Percentiles rank a stretch among this genome's conserved stretches.
Conservation (phyloP, 306 rosid genomes). For the Leucaena leucocephala region DNA sequence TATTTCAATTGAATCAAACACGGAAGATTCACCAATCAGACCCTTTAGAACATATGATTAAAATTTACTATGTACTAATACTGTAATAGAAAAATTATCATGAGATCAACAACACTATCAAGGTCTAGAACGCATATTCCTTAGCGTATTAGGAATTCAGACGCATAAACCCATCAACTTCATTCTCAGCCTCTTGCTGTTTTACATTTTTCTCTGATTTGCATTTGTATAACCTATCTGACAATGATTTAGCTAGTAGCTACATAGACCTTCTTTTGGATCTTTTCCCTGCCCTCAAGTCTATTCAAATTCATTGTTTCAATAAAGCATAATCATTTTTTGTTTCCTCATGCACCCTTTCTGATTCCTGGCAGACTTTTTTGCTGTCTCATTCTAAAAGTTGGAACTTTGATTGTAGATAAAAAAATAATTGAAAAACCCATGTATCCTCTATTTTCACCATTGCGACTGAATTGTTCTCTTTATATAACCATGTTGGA, state of each 20-base stretch:
- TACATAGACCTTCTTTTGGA: constrained; percentile 2
- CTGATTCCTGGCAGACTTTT: background rate
- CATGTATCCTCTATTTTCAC: constrained; percentile 1
- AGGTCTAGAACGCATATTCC: background rate
- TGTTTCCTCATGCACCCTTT: background rate
- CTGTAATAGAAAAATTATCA: background rate
- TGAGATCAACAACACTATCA: background rate
- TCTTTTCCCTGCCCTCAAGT: background rate
- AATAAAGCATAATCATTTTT: background rate
- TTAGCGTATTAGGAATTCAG: constrained; percentile 17
- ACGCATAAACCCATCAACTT: constrained; percentile 12
- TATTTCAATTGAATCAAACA: background rate
- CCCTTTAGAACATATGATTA: background rate
- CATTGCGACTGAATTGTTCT: constrained; percentile 13
- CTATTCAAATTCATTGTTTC: background rate
- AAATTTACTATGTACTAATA: background rate
- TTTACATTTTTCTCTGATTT: background rate
- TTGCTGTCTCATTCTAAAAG: constrained; percentile 14
- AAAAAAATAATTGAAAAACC: background rate
- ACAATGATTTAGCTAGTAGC: background rate
- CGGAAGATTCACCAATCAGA: constrained; percentile 10
- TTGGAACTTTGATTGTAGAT: background rate
- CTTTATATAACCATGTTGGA: constrained; percentile 1
- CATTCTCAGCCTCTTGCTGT: background rate
- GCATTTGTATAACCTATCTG: background rate